Percentiles rank a stretch among this genome's conserved stretches.
Evolutionary conservation across 2,329 filamentous ascomycete species (phyloP).

Genomic region (Colletotrichum musicola): DNA sequence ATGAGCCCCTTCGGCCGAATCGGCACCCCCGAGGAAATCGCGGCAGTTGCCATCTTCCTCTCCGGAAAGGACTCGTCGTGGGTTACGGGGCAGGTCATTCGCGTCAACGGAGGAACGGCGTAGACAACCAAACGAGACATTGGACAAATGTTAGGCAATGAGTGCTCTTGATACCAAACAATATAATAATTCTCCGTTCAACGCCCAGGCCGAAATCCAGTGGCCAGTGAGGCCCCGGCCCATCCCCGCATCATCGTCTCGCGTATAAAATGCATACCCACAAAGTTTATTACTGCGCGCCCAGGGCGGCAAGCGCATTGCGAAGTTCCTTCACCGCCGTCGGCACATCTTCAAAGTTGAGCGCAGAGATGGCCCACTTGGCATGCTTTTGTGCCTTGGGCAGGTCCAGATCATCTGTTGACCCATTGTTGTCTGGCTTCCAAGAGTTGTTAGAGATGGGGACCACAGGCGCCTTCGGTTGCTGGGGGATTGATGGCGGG

Average conservation of each 20-base stretch:
- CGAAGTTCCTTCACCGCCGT: constrained; percentile 90
- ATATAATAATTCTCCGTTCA: not conserved
- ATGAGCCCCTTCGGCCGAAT: constrained; percentile 41
- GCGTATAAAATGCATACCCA: not conserved
- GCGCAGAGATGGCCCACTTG: constrained; percentile 94
- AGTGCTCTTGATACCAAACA: not conserved
- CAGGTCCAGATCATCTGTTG: constrained; percentile 67
- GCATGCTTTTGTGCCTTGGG: constrained; percentile 92
- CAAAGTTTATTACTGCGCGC: constrained; percentile 57
- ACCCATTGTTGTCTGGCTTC: constrained; percentile 19
- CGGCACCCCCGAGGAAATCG: constrained; percentile 53
- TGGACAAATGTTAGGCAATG: not conserved
- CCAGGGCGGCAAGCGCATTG: constrained; percentile 78
- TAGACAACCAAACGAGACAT: not conserved
- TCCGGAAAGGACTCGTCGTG: constrained; percentile 53
- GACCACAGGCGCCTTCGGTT: constrained; percentile 16
- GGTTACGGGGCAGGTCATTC: constrained; percentile 59
- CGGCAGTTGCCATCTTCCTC: constrained; percentile 51
- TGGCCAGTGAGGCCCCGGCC: not conserved
- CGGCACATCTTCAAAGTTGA: constrained; percentile 95
- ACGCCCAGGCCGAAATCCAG: not conserved
- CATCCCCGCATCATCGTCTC: not conserved
- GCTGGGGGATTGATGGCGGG: constrained; percentile 29
- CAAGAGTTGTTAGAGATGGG: constrained; percentile 39
- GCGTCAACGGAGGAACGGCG: constrained; percentile 51